A percentile compares a stretch with the other conserved stretches of the same genome.
These are phyloP conservation scores for Rhynchospora tenuis DNA, from an alignment of 176 grass and related monocot genomes.

Conservation along the genomic window DNA sequence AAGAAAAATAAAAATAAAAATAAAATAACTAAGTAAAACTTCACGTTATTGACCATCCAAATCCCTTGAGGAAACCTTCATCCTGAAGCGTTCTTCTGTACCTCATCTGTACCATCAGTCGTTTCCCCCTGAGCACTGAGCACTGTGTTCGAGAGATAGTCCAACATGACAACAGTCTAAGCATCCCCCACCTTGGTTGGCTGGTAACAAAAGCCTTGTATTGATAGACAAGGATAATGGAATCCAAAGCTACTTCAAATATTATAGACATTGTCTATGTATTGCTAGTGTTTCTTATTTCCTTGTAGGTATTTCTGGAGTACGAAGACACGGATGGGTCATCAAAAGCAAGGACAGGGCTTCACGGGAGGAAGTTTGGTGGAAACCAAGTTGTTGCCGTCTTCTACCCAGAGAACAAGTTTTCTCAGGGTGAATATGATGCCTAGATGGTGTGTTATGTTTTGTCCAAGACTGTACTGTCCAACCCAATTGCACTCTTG, in stretches of 20 bases:
- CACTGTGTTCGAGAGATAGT: no score
- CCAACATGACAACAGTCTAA: no score
- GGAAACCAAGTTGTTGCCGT: conserved; percentile 69
- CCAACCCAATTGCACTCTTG: background rate
- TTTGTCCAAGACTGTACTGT: background rate
- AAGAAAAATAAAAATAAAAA: no score
- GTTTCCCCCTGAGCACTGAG: no score
- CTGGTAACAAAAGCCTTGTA: no score
- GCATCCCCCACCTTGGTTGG: no score
- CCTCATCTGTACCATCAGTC: no score
- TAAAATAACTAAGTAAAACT: no score
- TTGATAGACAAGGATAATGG: no score
- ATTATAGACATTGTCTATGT: background rate
- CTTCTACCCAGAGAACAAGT: conserved; percentile 80
- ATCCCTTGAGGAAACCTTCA: no score
- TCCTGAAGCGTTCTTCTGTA: no score
- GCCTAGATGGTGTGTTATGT: conserved; percentile 21
- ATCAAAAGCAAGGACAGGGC: conserved; percentile 56
- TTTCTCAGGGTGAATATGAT: conserved; percentile 51
- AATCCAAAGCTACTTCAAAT: background rate
- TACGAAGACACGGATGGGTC: conserved; percentile 79
- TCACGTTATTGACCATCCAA: no score
- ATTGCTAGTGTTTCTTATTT: background rate
- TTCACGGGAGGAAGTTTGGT: conserved; percentile 77
- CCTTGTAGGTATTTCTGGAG: conserved; percentile 85